Base-by-base conservation (phyloP, 2,329 filamentous ascomycete genomes). In the Hymenoscyphus infarciens region DNA sequence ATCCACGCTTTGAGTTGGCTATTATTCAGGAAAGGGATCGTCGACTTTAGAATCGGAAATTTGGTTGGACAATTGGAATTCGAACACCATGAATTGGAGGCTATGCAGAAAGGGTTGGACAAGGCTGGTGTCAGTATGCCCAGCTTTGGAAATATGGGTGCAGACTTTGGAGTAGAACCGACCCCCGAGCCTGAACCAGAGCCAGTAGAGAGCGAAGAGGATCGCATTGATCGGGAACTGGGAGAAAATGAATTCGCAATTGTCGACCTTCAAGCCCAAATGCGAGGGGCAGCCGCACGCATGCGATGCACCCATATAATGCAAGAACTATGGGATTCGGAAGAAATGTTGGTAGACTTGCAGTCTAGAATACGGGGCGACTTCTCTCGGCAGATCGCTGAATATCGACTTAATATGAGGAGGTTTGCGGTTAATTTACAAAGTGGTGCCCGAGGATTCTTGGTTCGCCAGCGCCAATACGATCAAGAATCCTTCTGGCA, bases 1-100 rank as follows among this genome's bases (percentile, higher is more conserved):
- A 95, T 99, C 59, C 95, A 99, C 72, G 95, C 95, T 0, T 81
- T 99, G 19, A 98, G 94, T 74, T 99, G 94, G 92, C 82, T 99
- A n/a, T 82, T 99, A 11, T 97, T 91, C 76, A 89, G 95, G 57
- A 95, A 97, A 75, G 94, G 95, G 1, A 92, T 98, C 66, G 90
- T 98, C 45, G 89, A 93, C 73, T 98, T 99, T 76, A 88, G 93
- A 8, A 99, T 99, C 72, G 95, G 94, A 16, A 99, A 99, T 72
- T 82, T 99, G 53, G 92, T 99, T 61, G 95, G 95, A 38, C 94
- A 99, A 74, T 84, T 99, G 4, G 91, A 98, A 74, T 99, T 99
- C 72, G 95, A 97, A 73, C 92, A 98, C 72, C 94, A 98, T 78
- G 96, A 99, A 74, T 83, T 99, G 31, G 95, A 99, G 76, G 92